Base-by-base conservation (phyloP, 305 asterid species). In the Rubia peregrina region DNA sequence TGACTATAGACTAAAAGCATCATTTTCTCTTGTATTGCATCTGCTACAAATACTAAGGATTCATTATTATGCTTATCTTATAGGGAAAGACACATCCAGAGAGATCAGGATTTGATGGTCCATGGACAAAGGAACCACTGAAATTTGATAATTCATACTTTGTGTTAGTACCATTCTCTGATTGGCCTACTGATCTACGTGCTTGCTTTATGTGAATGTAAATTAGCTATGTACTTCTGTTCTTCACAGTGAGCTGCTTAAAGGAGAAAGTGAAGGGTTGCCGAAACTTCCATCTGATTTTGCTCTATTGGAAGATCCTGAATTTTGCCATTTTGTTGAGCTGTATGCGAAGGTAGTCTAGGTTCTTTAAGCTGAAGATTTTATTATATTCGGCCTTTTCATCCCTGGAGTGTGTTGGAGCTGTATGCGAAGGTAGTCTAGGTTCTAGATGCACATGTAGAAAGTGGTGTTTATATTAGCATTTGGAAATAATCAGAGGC, bases 71-170 rank as follows among this genome's bases (percentile, higher is more conserved):
- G 49, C 71, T 64, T 73, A 61, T 56, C 66, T 14, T 75, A 53
- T 73, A 88, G 96, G 97, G 98, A 82, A 89, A 90, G 79, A 97
- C 90, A 49, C 93, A 89, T 80, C 93, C 91, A 71, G 97, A 91
- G 78, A 88, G 95, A 84, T 91, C 97, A 43, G 95, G 96, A 80
- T 94, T 89, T 77, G 97, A 92, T 57, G 97, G 96, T 65, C 84
- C 95, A 73, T 90, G 97, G 97, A 92, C 96, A 71, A 78, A 73
- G 76, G 95, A 92, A 76, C 97, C 96, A 13, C 82, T 88, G 78
- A 90, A 87, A 81, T 92, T 92, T 76, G 98, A 92, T 79, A 92
- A 90, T 76, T 88, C 95, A 66, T 92, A 92, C 70, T 92, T 89
- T 74, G 79, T 70, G 98, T 89, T 89, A 81, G 95, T 38, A 67